A percentile compares a stretch with the other conserved stretches of the same genome.
Conservation (phyloP, 148 eudicot species). For the Spergularia bocconei region DNA sequence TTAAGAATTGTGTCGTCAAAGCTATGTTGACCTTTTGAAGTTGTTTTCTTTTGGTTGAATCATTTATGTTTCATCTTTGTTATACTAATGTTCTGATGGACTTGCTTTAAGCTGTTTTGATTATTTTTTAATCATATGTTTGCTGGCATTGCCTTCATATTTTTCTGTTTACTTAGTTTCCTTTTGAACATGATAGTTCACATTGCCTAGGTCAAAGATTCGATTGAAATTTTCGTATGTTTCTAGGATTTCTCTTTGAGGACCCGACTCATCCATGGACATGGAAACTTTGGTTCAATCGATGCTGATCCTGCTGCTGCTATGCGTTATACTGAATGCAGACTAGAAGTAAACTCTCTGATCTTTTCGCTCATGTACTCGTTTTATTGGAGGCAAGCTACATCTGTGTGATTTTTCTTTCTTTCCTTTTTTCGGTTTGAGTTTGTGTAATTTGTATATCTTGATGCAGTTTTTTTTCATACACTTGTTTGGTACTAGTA, state of each 20-base stretch:
- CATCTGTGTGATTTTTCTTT: not conserved
- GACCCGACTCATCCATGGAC: slow-evolving; percentile 86
- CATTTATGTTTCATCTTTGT: not conserved
- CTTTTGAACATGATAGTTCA: not conserved
- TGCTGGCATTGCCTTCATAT: not conserved
- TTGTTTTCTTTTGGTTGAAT: not conserved
- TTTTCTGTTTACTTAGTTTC: slow-evolving; percentile 1
- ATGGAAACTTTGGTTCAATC: slow-evolving; percentile 95
- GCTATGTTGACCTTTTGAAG: not conserved
- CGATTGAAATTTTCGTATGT: slow-evolving; percentile 1
- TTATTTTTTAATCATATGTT: not conserved
- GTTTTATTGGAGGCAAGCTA: not conserved
- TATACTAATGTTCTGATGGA: not conserved
- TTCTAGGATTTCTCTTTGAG: slow-evolving; percentile 91
- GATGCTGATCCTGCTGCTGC: slow-evolving; percentile 99
- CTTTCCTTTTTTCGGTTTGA: not conserved
- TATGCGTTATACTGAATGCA: slow-evolving; percentile 99
- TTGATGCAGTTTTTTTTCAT: not conserved
- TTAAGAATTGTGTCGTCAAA: not conserved
- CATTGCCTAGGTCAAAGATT: not conserved
- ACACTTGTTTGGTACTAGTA: not conserved
- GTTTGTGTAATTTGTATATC: not conserved
- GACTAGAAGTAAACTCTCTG: slow-evolving; percentile 65
- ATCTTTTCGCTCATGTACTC: slow-evolving; percentile 6
- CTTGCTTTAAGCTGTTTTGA: not conserved